Evolutionary conservation across 768 basidiomycete species (phyloP).

Genomic region (Tephrocybe sp.): DNA sequence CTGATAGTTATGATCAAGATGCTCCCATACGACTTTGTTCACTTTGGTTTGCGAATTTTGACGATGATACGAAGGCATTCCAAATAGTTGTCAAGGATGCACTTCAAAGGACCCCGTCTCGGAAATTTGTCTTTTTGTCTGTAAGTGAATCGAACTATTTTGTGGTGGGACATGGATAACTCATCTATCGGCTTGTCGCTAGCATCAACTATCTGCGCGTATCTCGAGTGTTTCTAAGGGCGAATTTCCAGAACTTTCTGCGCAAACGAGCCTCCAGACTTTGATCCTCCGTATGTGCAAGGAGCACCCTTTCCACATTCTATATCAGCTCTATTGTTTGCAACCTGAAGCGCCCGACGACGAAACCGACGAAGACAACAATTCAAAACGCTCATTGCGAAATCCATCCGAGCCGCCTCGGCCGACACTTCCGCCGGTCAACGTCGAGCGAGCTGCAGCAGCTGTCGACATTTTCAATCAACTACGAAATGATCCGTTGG

Average conservation of each 20-base stretch:
- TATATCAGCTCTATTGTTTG: conserved; percentile 87
- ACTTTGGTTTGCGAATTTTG: conserved; percentile 89
- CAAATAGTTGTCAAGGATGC: conserved; percentile 39
- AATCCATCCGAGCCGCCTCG: too few species aligned
- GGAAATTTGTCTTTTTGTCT: conserved; percentile 87
- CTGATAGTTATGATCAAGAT: conserved; percentile 74
- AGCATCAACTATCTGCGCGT: conserved; percentile 92
- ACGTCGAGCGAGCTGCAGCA: conserved; percentile 60
- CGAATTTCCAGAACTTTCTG: conserved; percentile 17
- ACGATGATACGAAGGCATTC: conserved; percentile 46
- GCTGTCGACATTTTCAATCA: conserved; percentile 61
- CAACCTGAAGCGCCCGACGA: too few species aligned
- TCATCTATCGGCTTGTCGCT: too few species aligned
- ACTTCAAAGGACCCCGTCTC: conserved; percentile 66
- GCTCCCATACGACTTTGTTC: conserved; percentile 81
- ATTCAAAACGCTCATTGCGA: too few species aligned
- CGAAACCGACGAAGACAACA: too few species aligned
- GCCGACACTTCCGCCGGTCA: conserved; percentile 35
- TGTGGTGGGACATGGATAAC: not conserved
- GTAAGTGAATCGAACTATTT: conserved; percentile 25
- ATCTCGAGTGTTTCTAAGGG: conserved; percentile 45
- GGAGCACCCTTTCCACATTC: conserved; percentile 92
- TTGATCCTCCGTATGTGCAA: conserved; percentile 73
- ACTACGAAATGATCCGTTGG: conserved; percentile 39
- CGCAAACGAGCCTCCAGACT: conserved; percentile 59